Evolutionary conservation across 2,329 filamentous ascomycete genomes (phyloP).

Genomic region (Sclerotinia minor): DNA sequence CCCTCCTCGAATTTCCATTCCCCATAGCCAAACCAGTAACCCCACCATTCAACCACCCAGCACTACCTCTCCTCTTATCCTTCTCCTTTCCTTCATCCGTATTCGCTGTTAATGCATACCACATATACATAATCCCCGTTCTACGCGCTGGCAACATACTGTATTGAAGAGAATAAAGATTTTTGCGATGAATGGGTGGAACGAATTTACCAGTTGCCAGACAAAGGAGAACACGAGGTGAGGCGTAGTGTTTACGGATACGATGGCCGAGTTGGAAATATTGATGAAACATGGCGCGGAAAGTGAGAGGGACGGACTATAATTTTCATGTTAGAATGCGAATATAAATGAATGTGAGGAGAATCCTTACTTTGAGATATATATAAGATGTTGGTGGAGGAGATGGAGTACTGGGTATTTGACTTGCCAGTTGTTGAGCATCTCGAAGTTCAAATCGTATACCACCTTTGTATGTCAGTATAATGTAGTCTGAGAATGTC

Average conservation of each 20-base stretch:
- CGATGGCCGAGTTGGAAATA: slow-evolving; percentile 94
- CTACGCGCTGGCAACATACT: slow-evolving; percentile 89
- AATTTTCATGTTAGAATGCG: slow-evolving; percentile 44
- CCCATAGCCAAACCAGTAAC: slow-evolving; percentile 9
- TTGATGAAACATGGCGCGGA: slow-evolving; percentile 94
- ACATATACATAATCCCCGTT: slow-evolving; percentile 81
- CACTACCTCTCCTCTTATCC: slow-evolving; percentile 19
- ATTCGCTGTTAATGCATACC: slow-evolving; percentile 49
- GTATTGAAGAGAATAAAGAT: slow-evolving; percentile 94
- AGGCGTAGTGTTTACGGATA: slow-evolving; percentile 92
- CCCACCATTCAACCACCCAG: slow-evolving; percentile 20
- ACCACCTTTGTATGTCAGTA: slow-evolving; percentile 55
- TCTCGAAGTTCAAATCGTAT: slow-evolving; percentile 89
- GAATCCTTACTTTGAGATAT: slow-evolving; percentile 68
- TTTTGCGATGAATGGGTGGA: slow-evolving; percentile 90
- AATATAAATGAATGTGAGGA: not conserved
- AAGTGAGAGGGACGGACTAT: slow-evolving; percentile 82
- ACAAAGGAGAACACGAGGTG: slow-evolving; percentile 81
- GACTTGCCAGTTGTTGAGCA: slow-evolving; percentile 56
- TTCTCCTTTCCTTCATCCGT: slow-evolving; percentile 27
- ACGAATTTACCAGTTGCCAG: slow-evolving; percentile 90
- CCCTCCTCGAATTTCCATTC: slow-evolving; percentile 18
- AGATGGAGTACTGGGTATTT: slow-evolving; percentile 32
- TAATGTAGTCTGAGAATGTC: slow-evolving; percentile 12
- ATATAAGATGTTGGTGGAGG: slow-evolving; percentile 72